Percentiles rank a stretch among this genome's conserved stretches.
phyloP scores from a whole-genome alignment of 768 basidiomycete genomes.

The Tricholoma hemisulphureum region DNA sequence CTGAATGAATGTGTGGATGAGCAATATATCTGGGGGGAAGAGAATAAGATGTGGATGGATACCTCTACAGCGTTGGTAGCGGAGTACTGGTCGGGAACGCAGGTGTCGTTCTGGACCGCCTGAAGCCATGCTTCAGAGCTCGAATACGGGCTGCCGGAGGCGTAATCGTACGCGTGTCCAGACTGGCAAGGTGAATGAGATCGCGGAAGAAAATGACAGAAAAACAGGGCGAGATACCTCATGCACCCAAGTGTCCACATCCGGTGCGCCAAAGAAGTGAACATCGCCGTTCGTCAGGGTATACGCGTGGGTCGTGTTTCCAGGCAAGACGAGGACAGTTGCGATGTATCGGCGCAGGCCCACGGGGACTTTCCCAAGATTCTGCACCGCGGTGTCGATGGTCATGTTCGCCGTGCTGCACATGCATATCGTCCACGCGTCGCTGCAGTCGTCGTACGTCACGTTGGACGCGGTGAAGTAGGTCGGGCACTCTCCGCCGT shows the following conservation, averaged over 20 bases:
- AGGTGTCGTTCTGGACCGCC: slow-evolving; percentile 24
- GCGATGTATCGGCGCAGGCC: slow-evolving; percentile 30
- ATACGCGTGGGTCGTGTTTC: slow-evolving; percentile 23
- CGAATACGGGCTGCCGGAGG: slow-evolving; percentile 16
- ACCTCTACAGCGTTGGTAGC: slow-evolving; percentile 27
- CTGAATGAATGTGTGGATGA: slow-evolving; percentile 8
- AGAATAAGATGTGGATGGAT: background rate
- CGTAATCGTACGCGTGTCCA: slow-evolving; percentile 33
- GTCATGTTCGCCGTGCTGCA: slow-evolving; percentile 28
- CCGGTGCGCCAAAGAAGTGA: slow-evolving; percentile 28
- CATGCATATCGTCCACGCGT: slow-evolving; percentile 26
- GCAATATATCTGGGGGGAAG: background rate
- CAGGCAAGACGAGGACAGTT: slow-evolving; percentile 20
- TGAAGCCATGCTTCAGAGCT: slow-evolving; percentile 18
- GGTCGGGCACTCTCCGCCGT: slow-evolving; percentile 18
- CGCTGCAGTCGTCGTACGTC: slow-evolving; percentile 28
- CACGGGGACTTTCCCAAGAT: slow-evolving; percentile 29
- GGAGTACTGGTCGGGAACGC: slow-evolving; percentile 32
- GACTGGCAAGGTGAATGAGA: slow-evolving; percentile 18
- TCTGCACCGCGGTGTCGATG: slow-evolving; percentile 23
- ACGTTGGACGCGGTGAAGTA: slow-evolving; percentile 23
- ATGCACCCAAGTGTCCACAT: slow-evolving; percentile 29
- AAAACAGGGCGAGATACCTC: slow-evolving; percentile 25
- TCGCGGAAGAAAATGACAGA: no score
- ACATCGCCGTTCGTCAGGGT: slow-evolving; percentile 31